Conservation (phyloP, 2,329 filamentous ascomycete genomes). For the Neonectria magnoliae region DNA sequence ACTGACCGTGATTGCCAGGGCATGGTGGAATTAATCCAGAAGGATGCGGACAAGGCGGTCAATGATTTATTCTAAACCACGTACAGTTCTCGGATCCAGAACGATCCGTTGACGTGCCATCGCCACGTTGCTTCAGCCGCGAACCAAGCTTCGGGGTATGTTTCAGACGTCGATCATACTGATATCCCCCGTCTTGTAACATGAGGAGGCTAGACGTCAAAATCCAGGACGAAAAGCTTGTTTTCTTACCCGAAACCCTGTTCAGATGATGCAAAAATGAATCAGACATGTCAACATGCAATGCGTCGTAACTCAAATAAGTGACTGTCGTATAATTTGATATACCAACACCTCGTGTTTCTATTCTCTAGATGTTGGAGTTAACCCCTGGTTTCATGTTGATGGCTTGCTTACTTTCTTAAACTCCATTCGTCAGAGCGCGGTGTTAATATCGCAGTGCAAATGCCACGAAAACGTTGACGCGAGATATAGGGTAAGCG, state of each 20-base stretch:
- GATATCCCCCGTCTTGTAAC: slow-evolving; percentile 2
- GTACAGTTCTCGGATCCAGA: background rate
- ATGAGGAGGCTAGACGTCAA: background rate
- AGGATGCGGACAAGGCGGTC: slow-evolving; percentile 92
- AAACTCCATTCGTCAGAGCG: background rate
- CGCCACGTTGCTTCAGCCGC: background rate
- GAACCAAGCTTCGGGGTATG: slow-evolving; percentile 8
- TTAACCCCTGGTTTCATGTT: background rate
- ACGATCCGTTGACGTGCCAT: background rate
- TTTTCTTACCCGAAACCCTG: background rate
- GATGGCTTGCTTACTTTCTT: no score
- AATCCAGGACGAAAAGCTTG: slow-evolving; percentile 8
- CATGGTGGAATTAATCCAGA: slow-evolving; percentile 93
- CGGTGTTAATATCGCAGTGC: background rate
- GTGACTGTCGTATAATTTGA: background rate
- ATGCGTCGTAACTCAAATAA: background rate
- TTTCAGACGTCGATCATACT: slow-evolving; percentile 17
- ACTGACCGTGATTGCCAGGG: slow-evolving; percentile 65
- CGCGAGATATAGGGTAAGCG: background rate
- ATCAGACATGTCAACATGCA: background rate
- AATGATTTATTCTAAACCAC: slow-evolving; percentile 76
- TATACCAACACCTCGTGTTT: background rate
- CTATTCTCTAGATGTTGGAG: no score
- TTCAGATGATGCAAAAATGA: background rate
- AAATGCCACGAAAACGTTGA: background rate